These are phyloP conservation scores for Pisolithus tinctorius DNA, from an alignment of 768 basidiomycete species.

Conservation along the genomic window DNA sequence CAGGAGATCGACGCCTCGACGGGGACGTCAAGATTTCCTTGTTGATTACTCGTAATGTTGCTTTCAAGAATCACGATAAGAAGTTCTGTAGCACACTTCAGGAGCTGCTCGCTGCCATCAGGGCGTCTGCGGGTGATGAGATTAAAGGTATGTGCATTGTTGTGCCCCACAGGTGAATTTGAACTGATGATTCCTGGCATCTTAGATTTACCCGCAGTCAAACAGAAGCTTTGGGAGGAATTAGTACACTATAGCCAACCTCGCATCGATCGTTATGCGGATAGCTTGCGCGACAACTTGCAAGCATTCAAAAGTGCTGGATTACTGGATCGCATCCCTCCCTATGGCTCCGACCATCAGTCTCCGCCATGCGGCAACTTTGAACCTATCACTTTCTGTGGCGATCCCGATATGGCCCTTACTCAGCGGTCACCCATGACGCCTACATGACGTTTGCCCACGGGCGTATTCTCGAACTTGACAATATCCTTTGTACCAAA, in stretches of 20 bases:
- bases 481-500: background rate
- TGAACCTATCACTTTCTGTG: background rate
- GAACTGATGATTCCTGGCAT: background rate
- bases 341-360: background rate
- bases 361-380: background rate
- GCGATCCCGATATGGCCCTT: background rate
- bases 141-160: background rate
- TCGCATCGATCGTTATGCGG: background rate
- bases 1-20: background rate
- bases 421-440: background rate
- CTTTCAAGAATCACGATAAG: background rate
- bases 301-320: background rate
- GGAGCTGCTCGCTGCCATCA: background rate
- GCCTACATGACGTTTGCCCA: constrained; percentile 1
- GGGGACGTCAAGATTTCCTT: background rate
- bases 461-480: background rate
- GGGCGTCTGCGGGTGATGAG: background rate
- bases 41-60: background rate
- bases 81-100: background rate
- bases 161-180: background rate
- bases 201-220: background rate
- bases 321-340: background rate
- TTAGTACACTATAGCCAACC: background rate
- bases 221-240: background rate
- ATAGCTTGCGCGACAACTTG: background rate